Base-by-base conservation (phyloP, 2,329 filamentous ascomycete genomes). In the Endoconidiophora polonica region DNA sequence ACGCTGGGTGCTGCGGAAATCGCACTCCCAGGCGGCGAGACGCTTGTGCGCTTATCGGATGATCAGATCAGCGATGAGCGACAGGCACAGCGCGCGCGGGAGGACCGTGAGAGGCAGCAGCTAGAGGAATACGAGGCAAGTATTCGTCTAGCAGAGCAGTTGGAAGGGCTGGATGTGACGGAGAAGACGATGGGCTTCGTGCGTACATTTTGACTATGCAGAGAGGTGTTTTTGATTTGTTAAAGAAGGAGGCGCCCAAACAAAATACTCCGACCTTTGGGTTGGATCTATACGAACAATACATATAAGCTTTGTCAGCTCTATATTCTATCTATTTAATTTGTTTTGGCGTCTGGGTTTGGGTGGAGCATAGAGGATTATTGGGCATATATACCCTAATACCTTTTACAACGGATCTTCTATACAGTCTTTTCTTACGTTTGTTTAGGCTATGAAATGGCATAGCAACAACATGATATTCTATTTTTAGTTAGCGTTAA, bases 1-100 rank as follows among this genome's bases (percentile, higher is more conserved):
- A 87, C 82, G 0, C 68, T 95, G 0, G 76, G 79, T 20, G 86
- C 86, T 0, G 65, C 66, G 1, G 73, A 77, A 23, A 76, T 94
- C n/a, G 70, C 73, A 4, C 71, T 94, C 0, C 86, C 86, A 0
- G 81, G 78, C 0, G 76, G 73, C 0, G 65, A 69, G 40, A 59
- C 66, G 0, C 58, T 72, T 0, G 59, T 69, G 2, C 58, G 60
- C 9, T 54, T 63, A 9, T 54, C 59, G 44, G 54, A 58, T 10
- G 46, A 29, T 26, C 29, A 22, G 16, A 39, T 43, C 33, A 39
- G 36, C 3, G 43, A 49, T 3, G 36, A 54, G 29, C 29, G 29
- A 9, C 12, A 48, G 52, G 39, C 16, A 22, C 46, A 29, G 4
- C 18, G 44, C 2, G 20, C 46, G 14, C 53, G 48, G 5, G 54